Evolutionary conservation across 78 protist genomes (phyloP), one percentile per base, ranked within the genome.

Genomic region (Neovahlkampfia damariscottae): DNA sequence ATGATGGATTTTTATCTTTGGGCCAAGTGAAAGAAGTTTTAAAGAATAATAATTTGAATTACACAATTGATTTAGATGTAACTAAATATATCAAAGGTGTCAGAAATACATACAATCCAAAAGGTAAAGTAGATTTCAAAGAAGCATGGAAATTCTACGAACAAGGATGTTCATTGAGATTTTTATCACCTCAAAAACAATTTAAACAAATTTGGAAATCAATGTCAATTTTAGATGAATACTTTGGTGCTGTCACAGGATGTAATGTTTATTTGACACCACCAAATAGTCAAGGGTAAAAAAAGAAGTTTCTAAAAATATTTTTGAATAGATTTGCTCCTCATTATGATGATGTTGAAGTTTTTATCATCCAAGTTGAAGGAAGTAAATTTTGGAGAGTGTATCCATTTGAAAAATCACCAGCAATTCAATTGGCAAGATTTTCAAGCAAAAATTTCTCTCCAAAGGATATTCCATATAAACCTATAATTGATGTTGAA

Each of bases 241-340:
- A 66, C 30, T 87, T 88, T 58, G 77, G 69, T 58, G 67, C 82
- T 58, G 75, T 79, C 38, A 81, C 72, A 29, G 94, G 94, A 35
- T 88, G 88, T 31, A 93, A 93, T 72, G 72, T 84, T 59, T 93
- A 93, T 69, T 75, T 86, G 30, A 93, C 97, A 7, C 97, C 97
- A 41, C 74, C 85, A 3, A 82, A 84, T 28, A 59, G 80, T 28
- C 93, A 75, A 39, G 89, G 95, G n/a, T n/a, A n/a, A n/a, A n/a
- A n/a, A n/a, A n/a, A n/a, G n/a, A n/a, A n/a, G n/a, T n/a, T n/a
- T n/a, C n/a, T n/a, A n/a, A n/a, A n/a, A n/a, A n/a, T n/a, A n/a
- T n/a, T n/a, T n/a, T n/a, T n/a, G n/a, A n/a, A n/a, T n/a, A n/a
- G 96, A 19, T 87, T 92, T 19, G 96, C 96, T 1, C 96, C 96